Base-by-base conservation (phyloP, 106 monocot genomes). In the Cymbidium sinense region DNA sequence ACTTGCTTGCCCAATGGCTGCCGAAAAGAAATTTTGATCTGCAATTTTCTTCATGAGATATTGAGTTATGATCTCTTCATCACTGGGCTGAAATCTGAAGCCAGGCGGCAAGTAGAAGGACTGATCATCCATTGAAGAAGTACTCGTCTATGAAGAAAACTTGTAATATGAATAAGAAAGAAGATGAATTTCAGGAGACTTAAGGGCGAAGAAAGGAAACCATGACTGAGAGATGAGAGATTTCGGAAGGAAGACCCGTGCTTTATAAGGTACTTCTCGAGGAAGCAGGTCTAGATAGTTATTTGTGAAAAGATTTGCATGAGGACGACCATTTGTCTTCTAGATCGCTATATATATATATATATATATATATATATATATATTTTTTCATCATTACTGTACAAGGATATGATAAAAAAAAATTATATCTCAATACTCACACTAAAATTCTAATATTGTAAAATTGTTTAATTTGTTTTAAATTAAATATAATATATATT, bases 41-140 rank as follows among this genome's bases (percentile, higher is more conserved):
- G 28, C 31, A 23, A 33, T 33, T 23, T 69, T 69, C 31, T 69
- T 23, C 31, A 29, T 11, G 25, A 69, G 69, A 27, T 69, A 69
- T 1, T 69, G 29, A 12, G 23, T 12, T 27, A 69, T 33, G 69
- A 69, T 69, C 69, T 69, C 69, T 29, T 69, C 69, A 23, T 69
- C 69, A 33, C 27, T 69, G 13, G 69, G 69, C 27, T 69, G 69
- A 13, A 69, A 69, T 23, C 69, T 69, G 69, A 69, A 69, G 69
- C 69, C 69, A 12, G 69, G 69, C 2, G 69, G 69, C 69, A 69
- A 29, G 69, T 29, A 69, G 13, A 69, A 5, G 41, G 41, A 41
- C 7, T 33, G 25, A 13, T 69, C 69, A 69, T 69, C 69, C 54
- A 54, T 54, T 10, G 54, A 17, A 19, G 13, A 54, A 54, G 54